Evolutionary conservation across 441 rosid species (phyloP).

Genomic region (Kokia cookei): DNA sequence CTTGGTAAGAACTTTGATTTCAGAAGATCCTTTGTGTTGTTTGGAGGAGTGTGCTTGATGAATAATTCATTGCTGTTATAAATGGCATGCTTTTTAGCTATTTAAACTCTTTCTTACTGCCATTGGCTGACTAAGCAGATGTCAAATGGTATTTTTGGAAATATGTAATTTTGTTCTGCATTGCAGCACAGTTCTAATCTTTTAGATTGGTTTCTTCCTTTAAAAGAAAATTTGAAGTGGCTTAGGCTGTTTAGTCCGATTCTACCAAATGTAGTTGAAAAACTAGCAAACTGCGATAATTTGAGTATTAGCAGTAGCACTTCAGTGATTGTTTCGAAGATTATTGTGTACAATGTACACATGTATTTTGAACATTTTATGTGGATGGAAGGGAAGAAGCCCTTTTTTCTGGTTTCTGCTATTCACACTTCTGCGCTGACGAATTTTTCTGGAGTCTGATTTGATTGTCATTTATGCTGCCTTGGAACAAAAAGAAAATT

Average conservation of each 20-base stretch:
- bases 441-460: neutral
- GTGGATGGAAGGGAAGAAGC: neutral
- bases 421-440: neutral
- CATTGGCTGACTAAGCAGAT: neutral
- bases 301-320: neutral
- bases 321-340: neutral
- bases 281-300: neutral
- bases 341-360: neutral
- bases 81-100: neutral
- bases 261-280: neutral
- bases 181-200: neutral
- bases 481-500: neutral
- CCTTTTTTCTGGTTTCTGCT: neutral
- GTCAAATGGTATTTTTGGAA: neutral
- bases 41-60: neutral
- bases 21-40: neutral
- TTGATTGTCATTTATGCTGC: neutral
- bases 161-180: neutral
- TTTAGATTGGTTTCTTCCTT: neutral
- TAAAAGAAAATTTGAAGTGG: neutral
- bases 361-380: neutral
- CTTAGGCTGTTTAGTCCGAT: neutral
- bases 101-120: neutral
- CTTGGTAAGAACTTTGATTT: constrained; percentile 58
- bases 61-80: neutral